Conservation (phyloP, 2,329 filamentous ascomycete genomes). For the Neonectria coccinea region DNA sequence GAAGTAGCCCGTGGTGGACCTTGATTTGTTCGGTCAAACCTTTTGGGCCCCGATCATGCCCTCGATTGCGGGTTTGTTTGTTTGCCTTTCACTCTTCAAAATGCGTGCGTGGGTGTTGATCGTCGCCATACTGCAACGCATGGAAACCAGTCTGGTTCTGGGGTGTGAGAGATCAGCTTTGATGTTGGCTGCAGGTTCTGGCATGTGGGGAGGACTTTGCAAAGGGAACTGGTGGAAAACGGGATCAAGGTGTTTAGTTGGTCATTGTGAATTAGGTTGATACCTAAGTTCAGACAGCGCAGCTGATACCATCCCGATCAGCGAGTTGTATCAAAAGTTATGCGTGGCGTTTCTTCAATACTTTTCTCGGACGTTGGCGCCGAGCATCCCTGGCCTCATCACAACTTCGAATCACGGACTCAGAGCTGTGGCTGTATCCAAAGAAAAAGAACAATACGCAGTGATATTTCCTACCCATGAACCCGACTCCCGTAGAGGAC, state of each 20-base stretch:
- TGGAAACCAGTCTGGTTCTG: not conserved
- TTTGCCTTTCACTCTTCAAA: not conserved
- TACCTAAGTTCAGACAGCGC: not conserved
- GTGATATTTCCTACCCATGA: conserved; percentile 47
- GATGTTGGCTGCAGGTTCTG: not conserved
- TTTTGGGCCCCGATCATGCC: not conserved
- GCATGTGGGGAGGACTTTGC: not conserved
- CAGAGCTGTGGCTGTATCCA: conserved; percentile 12
- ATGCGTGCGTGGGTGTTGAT: not conserved
- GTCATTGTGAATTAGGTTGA: not conserved
- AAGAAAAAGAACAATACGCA: conserved; percentile 37
- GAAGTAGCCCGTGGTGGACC: not conserved
- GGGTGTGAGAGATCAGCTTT: not conserved
- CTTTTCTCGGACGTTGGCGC: not conserved
- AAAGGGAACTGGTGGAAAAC: not conserved
- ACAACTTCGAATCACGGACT: not conserved
- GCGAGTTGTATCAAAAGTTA: not conserved
- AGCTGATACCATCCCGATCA: not conserved
- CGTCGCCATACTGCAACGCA: not conserved
- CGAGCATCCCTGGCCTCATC: not conserved
- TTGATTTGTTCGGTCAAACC: not conserved
- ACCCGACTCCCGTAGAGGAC: conserved; percentile 42
- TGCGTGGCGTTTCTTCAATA: not conserved
- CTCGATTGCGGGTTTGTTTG: not conserved
- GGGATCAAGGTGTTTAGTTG: not conserved